A percentile compares a stretch with the other conserved stretches of the same genome.
Evolutionary conservation across 768 basidiomycete species (phyloP).

Genomic region (Kwoniella bestiolae): DNA sequence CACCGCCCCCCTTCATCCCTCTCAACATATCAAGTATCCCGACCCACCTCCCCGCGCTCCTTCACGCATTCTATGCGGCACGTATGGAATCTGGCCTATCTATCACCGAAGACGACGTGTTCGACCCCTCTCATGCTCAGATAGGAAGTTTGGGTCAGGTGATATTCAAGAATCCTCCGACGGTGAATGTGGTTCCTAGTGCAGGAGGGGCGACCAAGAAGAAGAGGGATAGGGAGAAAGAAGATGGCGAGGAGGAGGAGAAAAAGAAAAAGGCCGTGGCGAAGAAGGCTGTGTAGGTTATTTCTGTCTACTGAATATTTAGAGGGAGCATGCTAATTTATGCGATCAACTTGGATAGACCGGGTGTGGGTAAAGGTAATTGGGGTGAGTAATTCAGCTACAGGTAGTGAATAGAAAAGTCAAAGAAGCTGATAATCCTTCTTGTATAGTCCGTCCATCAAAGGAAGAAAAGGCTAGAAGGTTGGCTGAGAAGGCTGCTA

Average conservation of each 20-base stretch:
- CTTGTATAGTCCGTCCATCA: conserved; percentile 52
- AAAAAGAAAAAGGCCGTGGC: conserved; percentile 31
- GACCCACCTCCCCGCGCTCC: conserved; percentile 76
- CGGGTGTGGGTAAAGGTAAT: conserved; percentile 51
- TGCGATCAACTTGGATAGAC: conserved; percentile 7
- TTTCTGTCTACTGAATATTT: too few species aligned
- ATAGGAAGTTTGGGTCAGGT: conserved; percentile 53
- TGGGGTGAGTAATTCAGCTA: conserved; percentile 46
- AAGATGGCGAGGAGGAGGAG: conserved; percentile 15
- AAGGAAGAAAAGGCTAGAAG: conserved; percentile 43
- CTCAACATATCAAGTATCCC: conserved; percentile 70
- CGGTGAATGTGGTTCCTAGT: not conserved
- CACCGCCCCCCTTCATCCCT: conserved; percentile 77
- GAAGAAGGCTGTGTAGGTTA: conserved; percentile 41
- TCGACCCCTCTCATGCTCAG: conserved; percentile 41
- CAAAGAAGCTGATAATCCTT: not conserved
- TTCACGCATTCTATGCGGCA: conserved; percentile 69
- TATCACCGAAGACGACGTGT: conserved; percentile 41
- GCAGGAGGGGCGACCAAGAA: conserved; percentile 10
- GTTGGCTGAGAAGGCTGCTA: conserved; percentile 35
- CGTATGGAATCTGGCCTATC: conserved; percentile 40
- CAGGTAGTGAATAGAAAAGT: not conserved
- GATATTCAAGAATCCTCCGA: conserved; percentile 27
- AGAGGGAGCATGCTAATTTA: too few species aligned
- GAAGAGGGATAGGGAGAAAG: conserved; percentile 22